Conservation (phyloP, 2,329 filamentous ascomycete species). For the Botrytis medusae region DNA sequence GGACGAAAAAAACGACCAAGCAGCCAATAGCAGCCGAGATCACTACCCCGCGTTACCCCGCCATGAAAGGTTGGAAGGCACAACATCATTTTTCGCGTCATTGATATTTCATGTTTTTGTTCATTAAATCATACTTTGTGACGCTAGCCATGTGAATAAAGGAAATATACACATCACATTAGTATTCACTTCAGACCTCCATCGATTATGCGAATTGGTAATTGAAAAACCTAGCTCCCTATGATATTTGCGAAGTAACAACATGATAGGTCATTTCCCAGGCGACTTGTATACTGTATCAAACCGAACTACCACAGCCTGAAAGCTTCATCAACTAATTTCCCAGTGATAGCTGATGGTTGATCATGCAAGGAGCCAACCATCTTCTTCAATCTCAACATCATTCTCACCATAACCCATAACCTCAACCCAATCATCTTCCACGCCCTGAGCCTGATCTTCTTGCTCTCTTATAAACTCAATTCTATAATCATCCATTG, state of each 20-base stretch:
- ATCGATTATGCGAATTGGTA: not conserved
- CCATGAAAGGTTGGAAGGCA: not conserved
- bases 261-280: too few relatives aligned
- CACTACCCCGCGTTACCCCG: constrained; percentile 3
- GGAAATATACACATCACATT: not conserved
- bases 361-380: not conserved
- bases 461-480: not conserved
- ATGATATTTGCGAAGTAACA: not conserved
- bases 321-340: not conserved
- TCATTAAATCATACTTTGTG: too few relatives aligned
- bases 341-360: too few relatives aligned
- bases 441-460: not conserved
- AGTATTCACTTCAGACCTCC: too few relatives aligned
- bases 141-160: too few relatives aligned
- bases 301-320: rapidly evolving
- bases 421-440: not conserved
- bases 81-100: not conserved
- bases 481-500: not conserved
- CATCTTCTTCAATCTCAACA: not conserved
- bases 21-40: not conserved
- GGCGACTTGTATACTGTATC: not conserved
- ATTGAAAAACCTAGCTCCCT: not conserved
- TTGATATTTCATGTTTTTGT: not conserved
- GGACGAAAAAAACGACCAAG: not conserved
- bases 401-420: not conserved